Base-by-base conservation (phyloP, 768 basidiomycete species). In the Glaciozyma antarctica region DNA sequence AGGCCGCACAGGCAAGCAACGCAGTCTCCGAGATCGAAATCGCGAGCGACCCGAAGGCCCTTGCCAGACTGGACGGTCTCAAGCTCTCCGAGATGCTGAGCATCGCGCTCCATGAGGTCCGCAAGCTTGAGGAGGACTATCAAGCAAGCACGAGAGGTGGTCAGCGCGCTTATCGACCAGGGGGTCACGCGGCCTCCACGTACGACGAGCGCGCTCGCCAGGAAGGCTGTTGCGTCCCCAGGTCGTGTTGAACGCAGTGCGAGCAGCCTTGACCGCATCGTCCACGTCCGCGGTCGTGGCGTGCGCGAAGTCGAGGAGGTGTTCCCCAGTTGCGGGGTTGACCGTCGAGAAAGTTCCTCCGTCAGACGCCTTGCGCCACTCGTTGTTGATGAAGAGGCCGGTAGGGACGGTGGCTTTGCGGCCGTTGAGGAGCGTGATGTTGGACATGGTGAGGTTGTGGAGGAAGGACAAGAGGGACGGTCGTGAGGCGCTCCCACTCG, bases 351-450 rank as follows among this genome's bases (percentile, higher is more conserved):
- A 67, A 0, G 64, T 58, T 2, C 60, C 57, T 1, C 44, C 32
- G 21, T 71, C 69, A 19, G 10, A 7, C 2, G 65, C 32, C 10
- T 62, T 61, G 48, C 44, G 86, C 73, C 90, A 93, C 74, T 90
- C 82, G 75, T 89, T 90, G 80, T 92, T 85, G 78, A 97, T 92
- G 79, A 89, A 97, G 30, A 94, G 81, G 22, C 90, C 90, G 10
- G 88, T 89, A 15, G 86, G 85, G 45, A 92, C 80, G 9, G 28
- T 24, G 5, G 38, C 19, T 59, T 58, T 26, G 63, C 52, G 28
- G 63, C 51, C 69, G 58, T 61, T 10, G 41, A 61, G 32, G 52
- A 62, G 60, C 30, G 45, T n/a, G 19, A 51, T 10, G 9, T 32
- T 32, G 32, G 32, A 38, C 56, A 43, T 57, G 43, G 26, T n/a